Conservation (phyloP, 768 basidiomycete species). For the Boletus coccyginus region DNA sequence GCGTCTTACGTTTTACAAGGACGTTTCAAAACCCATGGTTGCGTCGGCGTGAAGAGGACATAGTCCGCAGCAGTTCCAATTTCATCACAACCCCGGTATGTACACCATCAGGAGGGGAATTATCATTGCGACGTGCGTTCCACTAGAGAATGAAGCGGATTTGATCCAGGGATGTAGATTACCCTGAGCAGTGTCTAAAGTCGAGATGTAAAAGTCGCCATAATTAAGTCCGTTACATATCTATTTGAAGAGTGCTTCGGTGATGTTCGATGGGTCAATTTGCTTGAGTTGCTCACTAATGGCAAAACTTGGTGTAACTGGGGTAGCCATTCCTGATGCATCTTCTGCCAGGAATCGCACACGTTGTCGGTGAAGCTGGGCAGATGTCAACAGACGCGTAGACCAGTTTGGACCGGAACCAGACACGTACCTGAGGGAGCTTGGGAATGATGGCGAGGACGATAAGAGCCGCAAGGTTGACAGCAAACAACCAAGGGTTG, state of each 20-base stretch:
- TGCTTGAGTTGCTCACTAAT: conserved; percentile 41
- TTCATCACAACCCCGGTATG: conserved; percentile 29
- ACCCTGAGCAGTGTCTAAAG: conserved; percentile 18
- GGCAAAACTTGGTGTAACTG: conserved; percentile 56
- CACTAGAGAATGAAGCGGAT: conserved; percentile 14
- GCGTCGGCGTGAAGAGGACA: conserved; percentile 8
- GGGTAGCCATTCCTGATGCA: conserved; percentile 64
- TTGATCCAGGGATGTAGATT: conserved; percentile 11
- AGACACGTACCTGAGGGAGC: conserved; percentile 75
- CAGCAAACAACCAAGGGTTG: conserved; percentile 87
- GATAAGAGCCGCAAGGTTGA: conserved; percentile 81
- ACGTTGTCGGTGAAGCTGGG: conserved; percentile 77
- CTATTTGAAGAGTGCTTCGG: conserved; percentile 46
- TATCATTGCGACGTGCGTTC: conserved; percentile 23
- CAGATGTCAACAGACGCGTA: conserved; percentile 14
- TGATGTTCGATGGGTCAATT: conserved; percentile 37
- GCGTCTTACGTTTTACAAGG: conserved; percentile 30
- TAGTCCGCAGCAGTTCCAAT: conserved; percentile 15
- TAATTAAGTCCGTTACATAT: conserved; percentile 18
- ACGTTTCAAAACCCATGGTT: neutral
- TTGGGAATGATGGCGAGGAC: conserved; percentile 87
- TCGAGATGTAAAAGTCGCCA: conserved; percentile 5
- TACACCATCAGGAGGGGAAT: conserved; percentile 34
- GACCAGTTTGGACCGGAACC: neutral
- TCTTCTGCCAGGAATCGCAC: conserved; percentile 73